Percentiles rank a stretch among this genome's conserved stretches.
These are phyloP conservation scores for Epichloe amarillans DNA, from an alignment of 2,329 filamentous ascomycete genomes.

Conservation along the genomic window DNA sequence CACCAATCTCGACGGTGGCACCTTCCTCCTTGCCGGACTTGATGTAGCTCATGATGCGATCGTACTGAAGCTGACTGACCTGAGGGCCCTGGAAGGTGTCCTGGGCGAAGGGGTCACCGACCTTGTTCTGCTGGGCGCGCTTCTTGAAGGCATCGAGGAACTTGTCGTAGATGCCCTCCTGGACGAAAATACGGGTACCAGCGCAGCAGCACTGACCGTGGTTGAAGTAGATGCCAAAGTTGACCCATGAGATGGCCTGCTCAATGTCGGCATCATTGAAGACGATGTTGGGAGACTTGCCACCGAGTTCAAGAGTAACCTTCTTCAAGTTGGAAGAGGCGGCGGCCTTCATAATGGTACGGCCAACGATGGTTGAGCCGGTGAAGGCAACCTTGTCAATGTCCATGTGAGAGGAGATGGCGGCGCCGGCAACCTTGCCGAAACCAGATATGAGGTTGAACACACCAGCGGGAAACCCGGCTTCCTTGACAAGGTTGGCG, in stretches of 20 bases:
- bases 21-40: conserved; percentile 50
- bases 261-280: conserved; percentile 69
- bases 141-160: conserved; percentile 71
- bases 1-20: conserved; percentile 44
- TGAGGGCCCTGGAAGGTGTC: conserved; percentile 83
- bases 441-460: conserved; percentile 68
- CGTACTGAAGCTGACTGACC: conserved; percentile 73
- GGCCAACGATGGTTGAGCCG: conserved; percentile 60
- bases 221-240: conserved; percentile 55
- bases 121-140: conserved; percentile 58
- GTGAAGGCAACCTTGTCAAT: conserved; percentile 78
- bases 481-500: conserved; percentile 54
- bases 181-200: conserved; percentile 72
- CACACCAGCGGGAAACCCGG: conserved; percentile 66
- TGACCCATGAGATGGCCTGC: conserved; percentile 65
- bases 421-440: conserved; percentile 66
- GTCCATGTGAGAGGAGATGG: conserved; percentile 63
- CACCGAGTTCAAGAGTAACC: conserved; percentile 66
- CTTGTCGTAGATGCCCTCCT: conserved; percentile 78
- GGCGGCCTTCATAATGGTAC: conserved; percentile 68
- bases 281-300: conserved; percentile 72
- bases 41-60: conserved; percentile 78
- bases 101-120: conserved; percentile 68
- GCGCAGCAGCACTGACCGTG: conserved; percentile 58
- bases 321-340: conserved; percentile 69